Conservation (phyloP, 1,284 basidiomycete genomes). For the Rhodotorula mucilaginosa region DNA sequence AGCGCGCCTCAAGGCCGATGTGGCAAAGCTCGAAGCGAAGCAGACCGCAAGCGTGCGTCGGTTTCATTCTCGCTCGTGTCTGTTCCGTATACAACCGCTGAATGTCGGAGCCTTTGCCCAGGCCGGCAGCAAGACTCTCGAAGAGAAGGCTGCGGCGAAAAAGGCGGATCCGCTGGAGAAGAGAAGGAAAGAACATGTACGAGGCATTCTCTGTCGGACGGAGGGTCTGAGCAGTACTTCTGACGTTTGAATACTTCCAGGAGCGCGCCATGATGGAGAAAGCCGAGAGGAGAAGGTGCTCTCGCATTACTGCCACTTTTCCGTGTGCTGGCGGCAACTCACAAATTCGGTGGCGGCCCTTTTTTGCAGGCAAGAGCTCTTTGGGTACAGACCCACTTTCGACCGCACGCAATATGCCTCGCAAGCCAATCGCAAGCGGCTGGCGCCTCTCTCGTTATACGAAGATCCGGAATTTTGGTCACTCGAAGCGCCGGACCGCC, state of each 20-base stretch:
- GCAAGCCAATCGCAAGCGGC: not conserved
- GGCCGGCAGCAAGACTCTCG: not conserved
- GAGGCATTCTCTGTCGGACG: not conserved
- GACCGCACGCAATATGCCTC: not conserved
- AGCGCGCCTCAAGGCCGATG: conserved; percentile 18
- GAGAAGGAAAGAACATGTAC: conserved; percentile 6
- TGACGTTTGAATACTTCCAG: not conserved
- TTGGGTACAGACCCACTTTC: conserved; percentile 14
- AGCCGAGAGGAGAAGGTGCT: not conserved
- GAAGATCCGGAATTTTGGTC: conserved; percentile 22
- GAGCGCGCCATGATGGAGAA: not conserved
- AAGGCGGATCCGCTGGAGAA: conserved; percentile 10
- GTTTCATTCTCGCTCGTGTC: not conserved
- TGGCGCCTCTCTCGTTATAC: not conserved
- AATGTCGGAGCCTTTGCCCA: too few species aligned
- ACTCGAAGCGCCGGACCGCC: not conserved
- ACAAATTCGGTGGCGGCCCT: too few species aligned
- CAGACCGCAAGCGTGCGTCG: not conserved
- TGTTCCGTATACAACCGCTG: too few species aligned
- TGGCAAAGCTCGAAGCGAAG: conserved; percentile 15
- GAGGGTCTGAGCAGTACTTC: not conserved
- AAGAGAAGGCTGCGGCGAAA: not conserved
- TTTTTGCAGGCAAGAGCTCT: conserved; percentile 10
- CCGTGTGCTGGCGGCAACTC: not conserved
- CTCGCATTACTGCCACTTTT: too few species aligned